Evolutionary conservation across 371 early-diverging fungal species (phyloP), one percentile per base, ranked within the genome.

Genomic region (Batkoa obscura): DNA sequence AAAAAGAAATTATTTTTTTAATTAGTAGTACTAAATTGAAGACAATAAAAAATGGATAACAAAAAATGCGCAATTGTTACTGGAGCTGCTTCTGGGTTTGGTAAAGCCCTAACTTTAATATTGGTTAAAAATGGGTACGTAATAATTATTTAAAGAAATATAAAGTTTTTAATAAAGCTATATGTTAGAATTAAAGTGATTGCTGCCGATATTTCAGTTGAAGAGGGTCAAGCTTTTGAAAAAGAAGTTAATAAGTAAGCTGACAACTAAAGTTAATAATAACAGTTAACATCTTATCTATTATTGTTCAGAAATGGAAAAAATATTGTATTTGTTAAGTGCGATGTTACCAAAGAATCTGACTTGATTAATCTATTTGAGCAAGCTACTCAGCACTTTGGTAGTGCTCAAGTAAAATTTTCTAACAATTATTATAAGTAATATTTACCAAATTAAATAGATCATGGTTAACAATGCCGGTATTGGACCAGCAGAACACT

Each of bases 381-480:
- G 12, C 1, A 15, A 8, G 51, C 51, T 4, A 50, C 2, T 12
- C 5, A 4, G 4, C 15, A 50, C 13, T 50, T 50, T 15, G 51
- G 51, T 30, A 38, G 51, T 2, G 51, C 51, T 37, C 51, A 50
- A 15, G 51, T 50, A 50, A 38, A 10, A 10, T 9, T 36, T 38
- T 36, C 12, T 10, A 36, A 12, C n/a, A 3, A 3, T 1, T 6
- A 36, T 8, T 50, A 36, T n/a, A n/a, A 47, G 6, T 15, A 33
- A 3, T 48, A 5, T n/a, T 5, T 32, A 6, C 4, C 2, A 10
- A 50, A 38, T 50, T n/a, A 50, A 30, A 50, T 50, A 50, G 51
- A 50, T 50, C 15, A 3, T 50, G 30, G 9, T 50, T 13, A 50
- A 50, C 31, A 50, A 50, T 37, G 51, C 51, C 4, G 51, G 51